phyloP scores from a whole-genome alignment of 768 basidiomycete species.

The Hygrocybe punicea region DNA sequence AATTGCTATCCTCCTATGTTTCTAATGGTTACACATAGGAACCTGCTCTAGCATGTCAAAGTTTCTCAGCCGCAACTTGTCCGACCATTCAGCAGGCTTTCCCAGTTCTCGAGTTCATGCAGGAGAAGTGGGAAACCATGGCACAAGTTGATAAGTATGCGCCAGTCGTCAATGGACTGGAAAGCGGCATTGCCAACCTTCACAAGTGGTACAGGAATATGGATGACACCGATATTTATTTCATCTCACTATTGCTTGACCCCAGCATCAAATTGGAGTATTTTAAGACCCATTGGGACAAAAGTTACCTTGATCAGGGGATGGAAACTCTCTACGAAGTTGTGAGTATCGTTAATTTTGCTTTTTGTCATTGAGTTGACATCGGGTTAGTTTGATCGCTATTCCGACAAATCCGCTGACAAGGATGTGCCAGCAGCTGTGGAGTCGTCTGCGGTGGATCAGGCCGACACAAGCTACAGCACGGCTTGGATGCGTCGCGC shows the following conservation, averaged over 20 bases:
- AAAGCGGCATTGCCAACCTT: constrained; percentile 24
- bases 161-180: constrained; percentile 16
- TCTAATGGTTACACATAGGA: constrained; percentile 30
- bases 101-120: constrained; percentile 26
- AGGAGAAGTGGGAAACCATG: constrained; percentile 18
- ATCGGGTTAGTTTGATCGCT: not conserved
- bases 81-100: constrained; percentile 26
- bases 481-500: not conserved
- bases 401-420: not conserved
- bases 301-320: constrained; percentile 8
- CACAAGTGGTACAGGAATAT: constrained; percentile 26
- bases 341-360: constrained; percentile 11
- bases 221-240: constrained; percentile 23
- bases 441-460: not conserved
- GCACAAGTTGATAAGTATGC: constrained; percentile 14
- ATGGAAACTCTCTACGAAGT: constrained; percentile 11
- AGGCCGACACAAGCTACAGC: not conserved
- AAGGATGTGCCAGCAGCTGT: not conserved
- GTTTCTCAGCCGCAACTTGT: constrained; percentile 22
- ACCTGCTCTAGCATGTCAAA: constrained; percentile 17
- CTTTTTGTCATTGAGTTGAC: not conserved
- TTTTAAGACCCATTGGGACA: constrained; percentile 18
- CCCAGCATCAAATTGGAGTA: constrained; percentile 20
- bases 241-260: constrained; percentile 23
- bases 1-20: constrained; percentile 13